Conservation (phyloP, 306 rosid genomes). For the Glycyrrhiza uralensis region DNA sequence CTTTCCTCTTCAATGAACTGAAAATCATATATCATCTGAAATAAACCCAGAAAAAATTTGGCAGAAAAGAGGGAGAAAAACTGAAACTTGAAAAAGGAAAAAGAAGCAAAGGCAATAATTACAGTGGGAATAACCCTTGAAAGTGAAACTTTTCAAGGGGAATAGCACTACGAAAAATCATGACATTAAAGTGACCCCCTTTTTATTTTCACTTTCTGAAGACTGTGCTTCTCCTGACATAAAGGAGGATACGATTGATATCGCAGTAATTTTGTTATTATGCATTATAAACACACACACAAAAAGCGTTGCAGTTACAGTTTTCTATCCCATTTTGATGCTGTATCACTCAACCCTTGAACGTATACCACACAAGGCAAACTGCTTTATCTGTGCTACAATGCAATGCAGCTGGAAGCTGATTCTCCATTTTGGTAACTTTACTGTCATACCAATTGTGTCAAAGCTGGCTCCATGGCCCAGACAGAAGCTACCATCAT, state of each 20-base stretch:
- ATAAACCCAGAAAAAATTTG: neutral
- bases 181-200: constrained; percentile 21
- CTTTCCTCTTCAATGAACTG: neutral
- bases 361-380: constrained; percentile 13
- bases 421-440: constrained; percentile 36
- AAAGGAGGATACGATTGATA: constrained; percentile 26
- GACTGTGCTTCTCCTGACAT: constrained; percentile 44
- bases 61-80: neutral
- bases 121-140: neutral
- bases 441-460: constrained; percentile 28
- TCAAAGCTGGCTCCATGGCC: constrained; percentile 31
- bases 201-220: constrained; percentile 32
- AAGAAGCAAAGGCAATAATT: constrained; percentile 1
- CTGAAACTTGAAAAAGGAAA: neutral
- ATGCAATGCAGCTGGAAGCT: constrained; percentile 21
- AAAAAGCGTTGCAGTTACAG: constrained; percentile 27
- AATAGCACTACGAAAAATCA: constrained; percentile 27
- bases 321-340: constrained; percentile 18
- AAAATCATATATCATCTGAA: neutral
- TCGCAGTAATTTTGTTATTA: constrained; percentile 13
- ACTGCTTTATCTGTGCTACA: constrained; percentile 26
- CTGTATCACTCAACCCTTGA: constrained; percentile 19
- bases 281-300: neutral
- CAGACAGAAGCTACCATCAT: constrained; percentile 24
- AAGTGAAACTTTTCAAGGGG: constrained; percentile 26